Evolutionary conservation across 192 early-diverging fungal species (phyloP).

Genomic region (Lobosporangium transversale): DNA sequence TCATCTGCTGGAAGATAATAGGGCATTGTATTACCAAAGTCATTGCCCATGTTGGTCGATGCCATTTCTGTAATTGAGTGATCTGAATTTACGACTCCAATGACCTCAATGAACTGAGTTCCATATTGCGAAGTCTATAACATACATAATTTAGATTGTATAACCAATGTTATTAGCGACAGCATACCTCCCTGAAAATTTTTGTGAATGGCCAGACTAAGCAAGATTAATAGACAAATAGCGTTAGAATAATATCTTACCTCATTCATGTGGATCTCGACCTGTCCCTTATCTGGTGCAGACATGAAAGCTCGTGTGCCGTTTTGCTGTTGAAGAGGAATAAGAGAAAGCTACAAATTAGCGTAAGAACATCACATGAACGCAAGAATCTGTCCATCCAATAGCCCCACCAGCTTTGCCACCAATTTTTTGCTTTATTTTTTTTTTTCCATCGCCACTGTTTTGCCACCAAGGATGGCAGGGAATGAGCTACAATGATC

Average conservation of each 20-base stretch:
- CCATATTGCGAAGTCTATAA: slow-evolving; percentile 30
- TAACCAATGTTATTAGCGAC: not conserved
- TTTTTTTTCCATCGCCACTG: too few species aligned
- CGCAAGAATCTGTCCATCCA: too few species aligned
- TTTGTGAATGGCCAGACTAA: too few species aligned
- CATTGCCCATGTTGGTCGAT: slow-evolving; percentile 37
- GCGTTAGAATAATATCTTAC: too few species aligned
- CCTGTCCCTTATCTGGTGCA: slow-evolving; percentile 33
- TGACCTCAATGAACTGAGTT: slow-evolving; percentile 37
- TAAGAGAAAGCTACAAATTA: too few species aligned
- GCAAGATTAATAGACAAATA: too few species aligned
- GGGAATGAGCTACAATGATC: too few species aligned
- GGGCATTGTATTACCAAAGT: slow-evolving; percentile 20
- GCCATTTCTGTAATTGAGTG: slow-evolving; percentile 22
- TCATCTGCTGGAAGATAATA: not conserved
- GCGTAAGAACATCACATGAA: not conserved
- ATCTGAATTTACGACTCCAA: slow-evolving; percentile 33
- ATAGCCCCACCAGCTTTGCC: too few species aligned
- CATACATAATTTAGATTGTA: not conserved
- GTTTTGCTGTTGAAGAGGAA: slow-evolving; percentile 18
- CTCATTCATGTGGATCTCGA: slow-evolving; percentile 23
- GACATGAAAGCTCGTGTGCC: slow-evolving; percentile 14
- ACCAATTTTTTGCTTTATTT: too few species aligned
- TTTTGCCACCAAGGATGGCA: not conserved
- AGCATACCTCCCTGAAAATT: not conserved